phyloP scores from a whole-genome alignment of 106 monocot species.

The Phalaenopsis equestris region DNA sequence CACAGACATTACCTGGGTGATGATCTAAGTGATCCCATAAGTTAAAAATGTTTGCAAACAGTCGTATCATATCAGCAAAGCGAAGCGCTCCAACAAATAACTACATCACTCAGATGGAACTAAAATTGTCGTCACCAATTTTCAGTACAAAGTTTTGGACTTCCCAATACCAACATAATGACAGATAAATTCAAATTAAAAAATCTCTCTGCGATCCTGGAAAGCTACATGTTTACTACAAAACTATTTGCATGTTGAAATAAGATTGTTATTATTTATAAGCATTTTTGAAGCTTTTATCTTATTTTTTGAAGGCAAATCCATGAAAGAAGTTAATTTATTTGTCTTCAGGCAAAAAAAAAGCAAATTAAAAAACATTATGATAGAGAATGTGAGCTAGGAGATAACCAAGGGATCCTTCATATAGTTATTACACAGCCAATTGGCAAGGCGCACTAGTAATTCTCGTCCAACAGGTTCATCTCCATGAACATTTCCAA shows the following conservation, averaged over 20 bases:
- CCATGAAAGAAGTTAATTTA: neutral
- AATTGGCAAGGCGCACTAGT: conserved; percentile 65
- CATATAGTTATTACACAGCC: conserved; percentile 79
- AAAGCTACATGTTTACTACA: neutral
- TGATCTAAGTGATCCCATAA: neutral
- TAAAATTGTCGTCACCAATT: neutral
- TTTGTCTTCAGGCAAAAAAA: neutral
- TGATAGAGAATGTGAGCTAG: neutral
- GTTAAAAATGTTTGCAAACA: neutral
- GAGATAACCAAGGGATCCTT: conserved; percentile 63
- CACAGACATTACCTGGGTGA: neutral
- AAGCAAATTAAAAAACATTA: neutral
- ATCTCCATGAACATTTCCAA: conserved; percentile 91
- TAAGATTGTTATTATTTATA: neutral
- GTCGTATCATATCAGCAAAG: neutral
- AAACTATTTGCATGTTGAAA: neutral
- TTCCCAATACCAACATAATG: neutral
- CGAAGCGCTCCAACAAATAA: neutral
- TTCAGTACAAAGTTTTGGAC: neutral
- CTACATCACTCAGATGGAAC: neutral
- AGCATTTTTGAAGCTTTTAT: neutral
- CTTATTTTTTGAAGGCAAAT: neutral
- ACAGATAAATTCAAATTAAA: neutral
- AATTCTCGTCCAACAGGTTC: conserved; percentile 87
- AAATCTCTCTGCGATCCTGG: neutral